A percentile compares a stretch with the other conserved stretches of the same genome.
phyloP scores from a whole-genome alignment of 805 yeast species.

The Sugiyamaella valdiviana region DNA sequence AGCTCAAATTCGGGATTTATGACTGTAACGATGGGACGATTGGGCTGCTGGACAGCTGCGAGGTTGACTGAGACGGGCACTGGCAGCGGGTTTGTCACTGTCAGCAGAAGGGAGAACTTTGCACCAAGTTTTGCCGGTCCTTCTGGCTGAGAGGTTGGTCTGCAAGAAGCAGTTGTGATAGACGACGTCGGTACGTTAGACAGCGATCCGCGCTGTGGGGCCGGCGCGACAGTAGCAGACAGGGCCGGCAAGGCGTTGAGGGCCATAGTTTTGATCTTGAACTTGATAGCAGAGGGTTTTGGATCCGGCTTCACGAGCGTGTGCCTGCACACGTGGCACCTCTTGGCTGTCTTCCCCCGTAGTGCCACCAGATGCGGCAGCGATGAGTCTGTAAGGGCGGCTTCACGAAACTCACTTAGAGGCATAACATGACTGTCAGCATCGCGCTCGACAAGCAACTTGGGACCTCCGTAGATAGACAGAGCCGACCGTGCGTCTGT shows the following conservation, averaged over 20 bases:
- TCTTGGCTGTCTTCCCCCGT: constrained; percentile 24
- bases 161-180: neutral
- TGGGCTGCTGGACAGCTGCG: constrained; percentile 9
- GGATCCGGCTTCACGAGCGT: constrained; percentile 31
- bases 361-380: constrained; percentile 26
- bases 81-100: constrained; percentile 21
- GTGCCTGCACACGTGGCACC: constrained; percentile 31
- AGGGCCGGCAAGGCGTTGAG: constrained; percentile 22
- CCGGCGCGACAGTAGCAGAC: neutral
- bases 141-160: no score
- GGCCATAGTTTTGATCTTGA: constrained; percentile 23
- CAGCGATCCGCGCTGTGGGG: neutral
- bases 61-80: constrained; percentile 14
- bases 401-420: neutral
- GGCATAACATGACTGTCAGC: neutral
- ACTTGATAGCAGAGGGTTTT: constrained; percentile 20
- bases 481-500: neutral
- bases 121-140: neutral
- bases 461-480: neutral
- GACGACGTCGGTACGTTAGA: neutral
- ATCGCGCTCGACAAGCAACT: neutral
- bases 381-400: neutral
- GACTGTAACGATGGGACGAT: constrained; percentile 15
- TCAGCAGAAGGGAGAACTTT: constrained; percentile 9
- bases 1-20: constrained; percentile 18